Percentiles rank a stretch among this genome's conserved stretches.
phyloP scores from a whole-genome alignment of 2,329 filamentous ascomycete genomes.

The Cladosporium sp. region DNA sequence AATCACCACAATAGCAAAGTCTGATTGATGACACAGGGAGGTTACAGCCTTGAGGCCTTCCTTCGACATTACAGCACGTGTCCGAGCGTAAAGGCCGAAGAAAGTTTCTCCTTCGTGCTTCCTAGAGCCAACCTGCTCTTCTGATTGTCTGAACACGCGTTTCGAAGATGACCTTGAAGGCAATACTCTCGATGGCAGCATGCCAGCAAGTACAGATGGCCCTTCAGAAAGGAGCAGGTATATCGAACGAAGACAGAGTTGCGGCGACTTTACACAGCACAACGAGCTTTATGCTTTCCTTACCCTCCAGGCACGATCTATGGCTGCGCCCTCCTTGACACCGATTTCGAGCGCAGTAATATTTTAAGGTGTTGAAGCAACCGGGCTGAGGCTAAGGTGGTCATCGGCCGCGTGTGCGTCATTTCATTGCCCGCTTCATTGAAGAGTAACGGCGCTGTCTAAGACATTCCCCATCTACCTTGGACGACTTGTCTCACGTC shows the following conservation, averaged over 20 bases:
- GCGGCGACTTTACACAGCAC: neutral
- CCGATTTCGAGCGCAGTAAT: neutral
- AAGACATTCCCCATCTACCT: neutral
- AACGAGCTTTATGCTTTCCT: neutral
- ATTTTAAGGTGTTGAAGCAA: neutral
- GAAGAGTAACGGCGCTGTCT: neutral
- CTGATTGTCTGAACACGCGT: neutral
- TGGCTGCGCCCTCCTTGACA: neutral
- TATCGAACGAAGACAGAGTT: neutral
- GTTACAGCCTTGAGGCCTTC: neutral
- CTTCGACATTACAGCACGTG: neutral
- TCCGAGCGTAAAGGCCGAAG: neutral
- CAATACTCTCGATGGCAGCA: too few species aligned
- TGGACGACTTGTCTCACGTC: neutral
- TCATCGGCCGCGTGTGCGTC: neutral
- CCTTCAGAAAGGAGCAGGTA: neutral
- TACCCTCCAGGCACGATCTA: neutral
- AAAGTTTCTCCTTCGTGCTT: neutral
- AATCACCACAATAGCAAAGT: neutral
- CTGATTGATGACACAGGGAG: neutral
- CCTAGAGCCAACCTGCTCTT: neutral
- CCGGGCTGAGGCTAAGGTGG: neutral
- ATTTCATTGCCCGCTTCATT: neutral
- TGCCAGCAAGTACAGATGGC: neutral
- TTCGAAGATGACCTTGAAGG: too few species aligned